Percentiles rank a stretch among this genome's conserved stretches.
Conservation (phyloP, 2,329 filamentous ascomycete genomes). For the Stylonectria norvegica region DNA sequence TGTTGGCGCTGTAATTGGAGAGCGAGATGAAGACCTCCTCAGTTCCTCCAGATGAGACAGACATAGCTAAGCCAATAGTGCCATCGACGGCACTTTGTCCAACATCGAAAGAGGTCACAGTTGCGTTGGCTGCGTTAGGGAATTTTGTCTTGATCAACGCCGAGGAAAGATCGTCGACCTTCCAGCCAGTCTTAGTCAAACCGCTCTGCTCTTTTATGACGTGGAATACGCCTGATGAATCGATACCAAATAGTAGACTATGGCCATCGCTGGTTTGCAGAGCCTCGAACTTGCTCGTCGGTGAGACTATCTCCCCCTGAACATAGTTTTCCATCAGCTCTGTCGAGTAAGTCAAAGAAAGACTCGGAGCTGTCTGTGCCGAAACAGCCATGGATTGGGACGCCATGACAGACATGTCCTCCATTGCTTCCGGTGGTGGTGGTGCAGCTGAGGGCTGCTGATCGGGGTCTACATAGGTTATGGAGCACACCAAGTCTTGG, state of each 20-base stretch:
- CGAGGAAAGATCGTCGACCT: neutral
- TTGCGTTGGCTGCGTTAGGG: neutral
- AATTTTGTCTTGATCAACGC: neutral
- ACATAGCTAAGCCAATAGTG: neutral
- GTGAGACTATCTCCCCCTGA: conserved; percentile 4
- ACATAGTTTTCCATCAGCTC: conserved; percentile 8
- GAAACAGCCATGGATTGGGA: no score
- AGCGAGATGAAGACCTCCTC: neutral
- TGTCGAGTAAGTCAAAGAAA: neutral
- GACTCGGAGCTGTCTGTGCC: neutral
- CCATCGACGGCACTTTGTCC: neutral
- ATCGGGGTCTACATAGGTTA: neutral
- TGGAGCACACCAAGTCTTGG: neutral
- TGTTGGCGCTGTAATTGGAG: neutral
- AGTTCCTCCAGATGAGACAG: neutral
- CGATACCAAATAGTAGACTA: conserved; percentile 3
- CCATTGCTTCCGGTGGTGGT: no score
- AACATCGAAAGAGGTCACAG: conserved; percentile 3
- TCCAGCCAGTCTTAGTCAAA: conserved; percentile 1
- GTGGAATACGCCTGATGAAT: neutral
- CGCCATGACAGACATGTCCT: no score
- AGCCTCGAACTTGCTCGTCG: conserved; percentile 6
- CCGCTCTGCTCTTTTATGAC: conserved; percentile 6
- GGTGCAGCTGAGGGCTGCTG: no score
- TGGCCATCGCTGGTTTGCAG: conserved; percentile 6